Percentiles rank a stretch among this genome's conserved stretches.
Conservation (phyloP, 2,329 filamentous ascomycete species). For the Thielaviopsis musarum region DNA sequence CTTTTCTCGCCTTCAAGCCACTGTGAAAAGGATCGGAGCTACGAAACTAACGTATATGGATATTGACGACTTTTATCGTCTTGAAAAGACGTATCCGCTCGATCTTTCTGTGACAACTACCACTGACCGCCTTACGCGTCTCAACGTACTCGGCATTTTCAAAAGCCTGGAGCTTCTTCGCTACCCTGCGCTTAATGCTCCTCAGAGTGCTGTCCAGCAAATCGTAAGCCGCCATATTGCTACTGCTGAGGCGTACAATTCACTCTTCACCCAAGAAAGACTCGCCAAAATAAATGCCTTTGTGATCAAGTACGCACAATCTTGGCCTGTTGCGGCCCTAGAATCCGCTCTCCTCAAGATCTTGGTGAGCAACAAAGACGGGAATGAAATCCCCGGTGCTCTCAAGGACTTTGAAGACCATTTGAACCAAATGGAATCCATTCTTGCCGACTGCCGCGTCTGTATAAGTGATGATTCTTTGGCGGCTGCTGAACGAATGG, state of each 20-base stretch:
- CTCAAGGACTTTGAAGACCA: background rate
- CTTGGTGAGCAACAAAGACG: background rate
- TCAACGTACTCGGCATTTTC: background rate
- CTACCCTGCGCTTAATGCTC: background rate
- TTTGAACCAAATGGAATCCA: background rate
- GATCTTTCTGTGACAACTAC: background rate
- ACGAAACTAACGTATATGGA: background rate
- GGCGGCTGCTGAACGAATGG: background rate
- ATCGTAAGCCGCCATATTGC: background rate
- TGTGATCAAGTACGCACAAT: background rate
- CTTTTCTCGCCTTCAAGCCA: background rate
- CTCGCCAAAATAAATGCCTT: background rate
- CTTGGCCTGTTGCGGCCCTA: background rate
- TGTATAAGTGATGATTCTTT: background rate
- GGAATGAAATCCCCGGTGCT: background rate
- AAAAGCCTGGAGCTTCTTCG: background rate
- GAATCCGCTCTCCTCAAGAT: background rate
- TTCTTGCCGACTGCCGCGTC: background rate
- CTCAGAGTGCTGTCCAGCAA: background rate
- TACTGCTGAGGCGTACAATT: background rate
- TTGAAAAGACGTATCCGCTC: background rate
- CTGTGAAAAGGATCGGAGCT: background rate
- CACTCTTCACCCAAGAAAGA: background rate
- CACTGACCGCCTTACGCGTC: background rate
- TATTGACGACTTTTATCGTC: background rate